Base-by-base conservation (phyloP, 768 basidiomycete genomes). In the Podaxis sp. region DNA sequence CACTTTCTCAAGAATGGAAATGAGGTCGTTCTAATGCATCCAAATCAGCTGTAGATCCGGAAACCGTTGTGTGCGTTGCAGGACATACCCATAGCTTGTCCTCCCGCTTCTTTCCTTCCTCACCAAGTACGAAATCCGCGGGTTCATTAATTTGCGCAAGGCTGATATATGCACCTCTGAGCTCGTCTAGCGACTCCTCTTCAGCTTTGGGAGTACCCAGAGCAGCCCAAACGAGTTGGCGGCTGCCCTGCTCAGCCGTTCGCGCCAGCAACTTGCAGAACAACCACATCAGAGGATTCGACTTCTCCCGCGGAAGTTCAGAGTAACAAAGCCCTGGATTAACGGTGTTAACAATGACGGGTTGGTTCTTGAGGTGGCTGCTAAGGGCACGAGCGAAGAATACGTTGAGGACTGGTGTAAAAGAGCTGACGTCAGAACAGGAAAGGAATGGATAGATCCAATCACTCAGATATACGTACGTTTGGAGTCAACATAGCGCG, bases 261-360 rank as follows among this genome's bases (percentile, higher is more conserved):
- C 71, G 71, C 3, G 77, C 79, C 0, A 83, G 24, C 1, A 72
- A 13, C 9, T 57, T 68, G 46, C n/a, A 1, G 25, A 27, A 40
- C 11, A 53, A 11, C 29, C 33, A 19, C n/a, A 43, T 2, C 3
- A 7, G 2, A 5, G 43, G 25, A 37, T 24, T 29, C 11, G 4
- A 12, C 3, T 6, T 13, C 6, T 63, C 63, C 15, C 71, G 65
- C 0, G 69, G 66, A 1, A 82, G 66, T 37, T 75, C 70, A 0
- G 79, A 80, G 40, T 71, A 55, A 65, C 80, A 81, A 61, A 73
- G 78, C 2, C 80, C 80, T 22, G 82, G 82, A 50, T 78, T 77
- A n/a, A 78, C 74, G 19, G 71, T 51, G 63, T 76, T 73, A 50
- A 78, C 72, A 11, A 77, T 74, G 19, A 81, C 62, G 0, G 73